Evolutionary conservation across 345 rosid genomes (phyloP).

Genomic region (Anastatica hierochuntica): DNA sequence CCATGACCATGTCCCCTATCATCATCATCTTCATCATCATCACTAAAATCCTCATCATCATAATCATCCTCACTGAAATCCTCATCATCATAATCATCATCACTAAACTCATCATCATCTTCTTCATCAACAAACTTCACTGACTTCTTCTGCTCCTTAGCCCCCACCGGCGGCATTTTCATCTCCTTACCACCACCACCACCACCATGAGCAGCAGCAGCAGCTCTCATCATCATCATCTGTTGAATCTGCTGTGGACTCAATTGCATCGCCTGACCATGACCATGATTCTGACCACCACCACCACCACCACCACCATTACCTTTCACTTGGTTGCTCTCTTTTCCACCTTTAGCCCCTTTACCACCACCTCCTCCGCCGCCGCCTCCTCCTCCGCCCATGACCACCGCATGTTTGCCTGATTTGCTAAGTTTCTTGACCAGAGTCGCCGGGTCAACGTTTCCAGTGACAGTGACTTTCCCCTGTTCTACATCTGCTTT

Average conservation of each 20-base stretch:
- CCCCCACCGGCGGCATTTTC: conserved; percentile 21
- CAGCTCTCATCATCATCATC: conserved; percentile 40
- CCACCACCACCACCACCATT: too few relatives aligned
- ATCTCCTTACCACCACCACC: conserved; percentile 20
- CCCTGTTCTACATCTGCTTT: conserved; percentile 75
- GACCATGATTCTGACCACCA: not conserved
- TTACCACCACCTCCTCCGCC: conserved; percentile 30
- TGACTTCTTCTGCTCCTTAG: conserved; percentile 56
- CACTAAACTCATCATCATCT: too few relatives aligned
- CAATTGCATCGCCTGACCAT: conserved; percentile 34
- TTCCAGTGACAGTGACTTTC: conserved; percentile 72
- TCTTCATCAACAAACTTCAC: conserved; percentile 52
- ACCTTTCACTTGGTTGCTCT: conserved; percentile 14
- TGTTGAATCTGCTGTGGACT: conserved; percentile 27
- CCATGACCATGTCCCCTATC: not conserved
- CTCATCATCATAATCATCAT: too few relatives aligned
- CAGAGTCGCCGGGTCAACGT: conserved; percentile 60
- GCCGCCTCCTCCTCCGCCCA: conserved; percentile 30
- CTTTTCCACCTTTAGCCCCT: conserved; percentile 34
- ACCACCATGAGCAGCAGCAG: not conserved
- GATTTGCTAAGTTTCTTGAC: conserved; percentile 72
- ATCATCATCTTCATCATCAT: conserved; percentile 22
- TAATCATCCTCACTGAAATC: too few relatives aligned
- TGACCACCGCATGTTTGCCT: conserved; percentile 82
- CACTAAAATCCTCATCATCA: too few relatives aligned